Evolutionary conservation across 495 filamentous ascomycete genomes (phyloP).

Genomic region (Penicillium taxi): DNA sequence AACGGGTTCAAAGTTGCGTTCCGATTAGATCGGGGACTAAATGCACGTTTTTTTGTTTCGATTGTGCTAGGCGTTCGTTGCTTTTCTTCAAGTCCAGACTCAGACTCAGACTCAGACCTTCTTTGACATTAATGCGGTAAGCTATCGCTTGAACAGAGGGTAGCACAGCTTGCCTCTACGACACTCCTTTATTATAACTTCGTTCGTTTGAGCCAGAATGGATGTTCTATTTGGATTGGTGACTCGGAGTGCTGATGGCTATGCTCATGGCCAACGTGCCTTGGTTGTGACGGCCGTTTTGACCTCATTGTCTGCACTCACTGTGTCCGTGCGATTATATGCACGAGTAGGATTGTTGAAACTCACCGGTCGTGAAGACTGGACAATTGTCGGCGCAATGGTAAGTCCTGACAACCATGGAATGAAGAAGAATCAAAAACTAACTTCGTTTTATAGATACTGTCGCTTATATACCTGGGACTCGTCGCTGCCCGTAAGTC

Average conservation of each 20-base stretch:
- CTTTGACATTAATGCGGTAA: not conserved
- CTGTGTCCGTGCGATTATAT: conserved; percentile 29
- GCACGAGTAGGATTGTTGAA: conserved; percentile 31
- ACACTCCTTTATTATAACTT: conserved; percentile 12
- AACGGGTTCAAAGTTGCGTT: too few relatives aligned
- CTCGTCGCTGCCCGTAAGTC: conserved; percentile 29
- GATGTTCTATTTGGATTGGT: conserved; percentile 10
- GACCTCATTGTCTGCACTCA: conserved; percentile 19
- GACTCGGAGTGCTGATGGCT: conserved; percentile 14
- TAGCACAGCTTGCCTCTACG: not conserved
- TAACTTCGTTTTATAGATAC: conserved; percentile 1
- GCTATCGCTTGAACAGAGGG: not conserved
- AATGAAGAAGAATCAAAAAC: not conserved
- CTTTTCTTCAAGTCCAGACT: not conserved
- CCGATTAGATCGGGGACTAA: too few relatives aligned
- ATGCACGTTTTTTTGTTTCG: not conserved
- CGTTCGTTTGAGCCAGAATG: conserved; percentile 1
- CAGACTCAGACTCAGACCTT: too few relatives aligned
- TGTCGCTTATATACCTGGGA: conserved; percentile 27
- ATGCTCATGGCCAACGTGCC: conserved; percentile 23
- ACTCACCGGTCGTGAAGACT: conserved; percentile 31
- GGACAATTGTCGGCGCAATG: conserved; percentile 25
- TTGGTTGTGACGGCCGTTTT: conserved; percentile 32
- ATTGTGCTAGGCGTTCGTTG: not conserved
- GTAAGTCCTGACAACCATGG: conserved; percentile 9